Conservation (phyloP, 148 eudicot genomes). For the Amaranthus hypochondriacus region DNA sequence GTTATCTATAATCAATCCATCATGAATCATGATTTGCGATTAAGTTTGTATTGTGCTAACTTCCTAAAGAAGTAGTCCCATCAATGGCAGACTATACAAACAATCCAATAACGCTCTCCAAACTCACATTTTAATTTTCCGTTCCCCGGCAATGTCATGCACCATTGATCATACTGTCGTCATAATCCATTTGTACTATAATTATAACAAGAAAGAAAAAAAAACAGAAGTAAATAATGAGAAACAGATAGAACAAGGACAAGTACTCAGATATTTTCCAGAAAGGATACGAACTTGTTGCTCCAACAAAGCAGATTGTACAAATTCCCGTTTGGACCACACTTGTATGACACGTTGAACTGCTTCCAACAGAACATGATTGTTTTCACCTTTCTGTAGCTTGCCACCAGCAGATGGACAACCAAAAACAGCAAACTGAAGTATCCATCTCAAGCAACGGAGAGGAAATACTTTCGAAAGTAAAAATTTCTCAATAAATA, state of each 20-base stretch:
- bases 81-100: background rate
- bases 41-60: too few species aligned
- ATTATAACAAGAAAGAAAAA: too few species aligned
- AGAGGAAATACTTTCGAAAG: slow-evolving; percentile 86
- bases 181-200: background rate
- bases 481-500: slow-evolving; percentile 72
- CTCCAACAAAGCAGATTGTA: slow-evolving; percentile 78
- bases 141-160: too few species aligned
- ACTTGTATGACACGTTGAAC: slow-evolving; percentile 51
- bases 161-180: too few species aligned
- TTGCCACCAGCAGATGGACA: slow-evolving; percentile 46
- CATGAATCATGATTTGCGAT: too few species aligned
- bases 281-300: slow-evolving; percentile 92
- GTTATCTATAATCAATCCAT: too few species aligned
- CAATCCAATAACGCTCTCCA: background rate
- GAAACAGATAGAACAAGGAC: too few species aligned
- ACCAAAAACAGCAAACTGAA: slow-evolving; percentile 78
- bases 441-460: slow-evolving; percentile 87
- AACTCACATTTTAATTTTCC: too few species aligned
- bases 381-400: slow-evolving; percentile 35
- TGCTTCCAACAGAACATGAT: slow-evolving; percentile 37
- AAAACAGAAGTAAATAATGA: background rate
- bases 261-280: background rate
- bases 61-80: too few species aligned
- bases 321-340: slow-evolving; percentile 86